Base-by-base conservation (phyloP, 495 filamentous ascomycete species). In the Collariella sp. region DNA sequence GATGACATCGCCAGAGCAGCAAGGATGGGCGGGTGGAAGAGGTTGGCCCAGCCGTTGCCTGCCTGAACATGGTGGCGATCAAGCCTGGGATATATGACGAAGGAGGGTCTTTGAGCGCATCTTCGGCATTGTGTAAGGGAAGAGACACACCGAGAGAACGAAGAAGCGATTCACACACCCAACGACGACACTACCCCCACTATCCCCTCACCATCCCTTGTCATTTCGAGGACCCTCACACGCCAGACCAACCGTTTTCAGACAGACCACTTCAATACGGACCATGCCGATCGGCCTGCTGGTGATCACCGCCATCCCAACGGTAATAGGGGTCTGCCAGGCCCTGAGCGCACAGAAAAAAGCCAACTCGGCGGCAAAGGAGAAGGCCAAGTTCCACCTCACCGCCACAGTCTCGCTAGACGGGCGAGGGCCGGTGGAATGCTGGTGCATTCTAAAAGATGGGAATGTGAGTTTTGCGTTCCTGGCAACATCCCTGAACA, bases 281-380 rank as follows among this genome's bases (percentile, higher is more conserved):
- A 50, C 41, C 46, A 69, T 69, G 68, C 63, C 69, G n/a, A 66
- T 78, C n/a, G 74, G 75, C 13, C 60, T 78, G n/a, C 62, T 78
- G 7, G 62, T 72, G 40, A 52, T 78, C 39, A 64, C 70, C 22
- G 67, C 65, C 19, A 78, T 78, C 48, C 75, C 75, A 47, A 78
- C 75, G 13, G 72, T 73, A 11, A 76, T 76, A 24, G 75, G 75
- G 11, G 73, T 76, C 55, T 73, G 72, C 44, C 68, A 76, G 55
- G 75, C 74, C 6, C 61, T 78, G 42, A 74, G 74, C 57, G 75
- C 73, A 10, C 75, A 78, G 59, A 76, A 78, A 57, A 75, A 74
- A 46, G 65, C 67, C 46, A 66, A 78, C 58, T 62, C 65, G n/a
- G 69, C 72, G 33, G 68, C 69, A 18, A 78, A 78, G 50, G 74